Conservation (phyloP, 768 basidiomycete genomes). For the Dacryopinax primogenitus region DNA sequence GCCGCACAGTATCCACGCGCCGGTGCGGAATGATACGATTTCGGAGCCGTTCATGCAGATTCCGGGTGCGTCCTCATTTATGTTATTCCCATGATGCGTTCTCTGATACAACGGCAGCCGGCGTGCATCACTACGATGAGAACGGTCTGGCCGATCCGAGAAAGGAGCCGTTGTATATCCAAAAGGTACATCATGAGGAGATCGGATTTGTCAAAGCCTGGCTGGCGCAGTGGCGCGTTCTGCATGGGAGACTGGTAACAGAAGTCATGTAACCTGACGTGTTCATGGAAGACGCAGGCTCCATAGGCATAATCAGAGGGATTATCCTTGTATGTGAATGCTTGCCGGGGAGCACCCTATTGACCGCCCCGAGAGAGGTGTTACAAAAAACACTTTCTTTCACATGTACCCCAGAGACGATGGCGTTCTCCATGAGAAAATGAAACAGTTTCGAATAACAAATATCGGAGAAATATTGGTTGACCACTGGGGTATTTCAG, state of each 20-base stretch:
- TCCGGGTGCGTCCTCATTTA: conserved; percentile 41
- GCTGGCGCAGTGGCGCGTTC: conserved; percentile 38
- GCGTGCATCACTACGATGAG: conserved; percentile 58
- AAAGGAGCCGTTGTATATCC: conserved; percentile 65
- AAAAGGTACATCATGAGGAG: conserved; percentile 67
- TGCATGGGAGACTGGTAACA: conserved; percentile 10
- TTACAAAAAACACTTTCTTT: too few species aligned
- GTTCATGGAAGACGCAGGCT: not conserved
- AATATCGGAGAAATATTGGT: too few species aligned
- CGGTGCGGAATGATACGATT: conserved; percentile 54
- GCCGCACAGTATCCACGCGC: conserved; percentile 64
- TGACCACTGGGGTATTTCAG: too few species aligned
- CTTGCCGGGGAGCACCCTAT: too few species aligned
- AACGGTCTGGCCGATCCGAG: conserved; percentile 51
- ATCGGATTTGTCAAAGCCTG: conserved; percentile 66
- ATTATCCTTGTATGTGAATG: too few species aligned
- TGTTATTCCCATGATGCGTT: not conserved
- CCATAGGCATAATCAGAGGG: too few species aligned
- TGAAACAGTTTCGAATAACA: too few species aligned
- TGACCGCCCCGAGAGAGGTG: too few species aligned
- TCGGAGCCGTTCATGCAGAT: conserved; percentile 77
- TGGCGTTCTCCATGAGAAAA: too few species aligned
- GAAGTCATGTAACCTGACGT: not conserved
- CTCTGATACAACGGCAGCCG: conserved; percentile 32
- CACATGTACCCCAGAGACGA: too few species aligned